Conservation (phyloP, 768 basidiomycete species). For the Tremella yokohamensis region DNA sequence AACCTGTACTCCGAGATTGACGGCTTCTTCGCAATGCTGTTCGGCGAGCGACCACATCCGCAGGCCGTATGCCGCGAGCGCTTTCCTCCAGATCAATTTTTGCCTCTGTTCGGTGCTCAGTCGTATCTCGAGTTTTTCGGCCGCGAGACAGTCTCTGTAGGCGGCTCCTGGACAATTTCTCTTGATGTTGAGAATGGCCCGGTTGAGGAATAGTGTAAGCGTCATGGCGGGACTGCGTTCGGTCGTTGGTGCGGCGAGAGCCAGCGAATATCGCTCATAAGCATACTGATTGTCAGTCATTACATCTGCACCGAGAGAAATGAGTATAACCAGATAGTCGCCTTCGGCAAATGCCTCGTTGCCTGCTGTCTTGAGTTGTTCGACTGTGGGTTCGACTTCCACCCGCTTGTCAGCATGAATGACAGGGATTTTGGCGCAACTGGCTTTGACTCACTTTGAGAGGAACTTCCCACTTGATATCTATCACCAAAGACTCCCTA, state of each 20-base stretch:
- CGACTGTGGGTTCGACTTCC: neutral
- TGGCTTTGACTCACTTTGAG: no score
- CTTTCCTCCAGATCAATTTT: slow-evolving; percentile 2
- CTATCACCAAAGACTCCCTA: no score
- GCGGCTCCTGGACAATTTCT: slow-evolving; percentile 1
- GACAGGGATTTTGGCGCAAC: no score
- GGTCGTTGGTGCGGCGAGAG: neutral
- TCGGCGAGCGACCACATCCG: neutral
- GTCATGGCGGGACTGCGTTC: no score
- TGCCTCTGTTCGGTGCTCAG: neutral
- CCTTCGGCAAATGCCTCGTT: slow-evolving; percentile 1
- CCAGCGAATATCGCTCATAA: slow-evolving; percentile 1
- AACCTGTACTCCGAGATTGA: neutral
- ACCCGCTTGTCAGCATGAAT: neutral
- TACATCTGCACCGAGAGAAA: no score
- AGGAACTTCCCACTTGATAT: no score
- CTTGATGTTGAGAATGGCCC: slow-evolving; percentile 5
- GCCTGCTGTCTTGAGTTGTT: neutral
- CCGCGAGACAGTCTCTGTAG: slow-evolving; percentile 6
- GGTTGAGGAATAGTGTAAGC: slow-evolving; percentile 10
- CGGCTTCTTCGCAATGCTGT: no score
- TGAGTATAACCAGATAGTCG: neutral
- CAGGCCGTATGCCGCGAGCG: slow-evolving; percentile 1
- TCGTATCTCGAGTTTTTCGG: neutral
- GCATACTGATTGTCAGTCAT: slow-evolving; percentile 3